Evolutionary conservation across 495 filamentous ascomycete genomes (phyloP), one percentile per base, ranked within the genome.

Genomic region (Recurvomyces mirabilis): DNA sequence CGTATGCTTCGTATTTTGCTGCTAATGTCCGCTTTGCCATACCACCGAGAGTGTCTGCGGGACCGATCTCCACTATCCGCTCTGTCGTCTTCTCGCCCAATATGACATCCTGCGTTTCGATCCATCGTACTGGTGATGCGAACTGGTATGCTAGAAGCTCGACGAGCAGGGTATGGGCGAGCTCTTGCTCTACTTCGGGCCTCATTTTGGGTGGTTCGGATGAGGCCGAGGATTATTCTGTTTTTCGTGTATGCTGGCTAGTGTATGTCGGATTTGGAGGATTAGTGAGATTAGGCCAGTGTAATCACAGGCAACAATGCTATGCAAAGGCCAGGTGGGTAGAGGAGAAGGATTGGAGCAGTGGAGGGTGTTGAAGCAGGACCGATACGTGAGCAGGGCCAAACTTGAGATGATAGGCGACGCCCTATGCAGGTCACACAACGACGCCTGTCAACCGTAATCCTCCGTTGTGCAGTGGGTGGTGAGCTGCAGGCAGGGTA

Each of bases 71-170:
- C 51, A 99, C 91, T 52, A 99, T 88, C 51, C 93, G 79, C 72
- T 99, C 91, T 14, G 91, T 93, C 33, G 78, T 79, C 66, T 94
- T 89, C 62, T 96, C 88, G 32, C 79, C 87, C 31, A 99, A 83
- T 55, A 99, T 85, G 41, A 99, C 93, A 87, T 99, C 91, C 68
- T 99, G 91, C 6, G 91, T 96, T 67, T 96, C 91, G 64, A 99
- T 99, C 82, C 91, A 99, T 77, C 91, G 79, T 47, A 99, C 91
- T 22, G 91, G 91, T 18, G 87, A 94, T 54, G 91, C 91, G 65
- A 99, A 99, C 63, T 99, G 91, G 67, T 96, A 96, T 64, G 93
- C 93, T 45, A 99, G 78, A 37, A 99, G 82, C 77, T 98, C 91
- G 44, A 98, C 84, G 57, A 98, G 79, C 66, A 98, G 75, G 53